These are phyloP conservation scores for Coniochaeta sp. DNA, from an alignment of 2,329 filamentous ascomycete genomes.

Conservation along the genomic window DNA sequence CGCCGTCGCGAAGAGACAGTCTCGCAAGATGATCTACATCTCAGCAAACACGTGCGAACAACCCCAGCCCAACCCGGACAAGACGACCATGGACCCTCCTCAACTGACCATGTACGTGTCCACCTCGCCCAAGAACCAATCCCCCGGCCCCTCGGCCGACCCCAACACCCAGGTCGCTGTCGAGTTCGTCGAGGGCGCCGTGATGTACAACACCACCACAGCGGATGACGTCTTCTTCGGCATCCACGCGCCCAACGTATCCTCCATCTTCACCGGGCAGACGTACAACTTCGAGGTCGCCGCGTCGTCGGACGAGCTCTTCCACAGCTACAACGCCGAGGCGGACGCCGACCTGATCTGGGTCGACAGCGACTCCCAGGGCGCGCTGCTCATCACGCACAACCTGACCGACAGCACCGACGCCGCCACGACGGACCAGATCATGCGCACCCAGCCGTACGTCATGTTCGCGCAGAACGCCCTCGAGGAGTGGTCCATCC, in stretches of 20 bases:
- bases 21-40: conserved; percentile 58
- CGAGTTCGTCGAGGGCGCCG: conserved; percentile 62
- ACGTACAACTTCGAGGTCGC: conserved; percentile 77
- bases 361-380: conserved; percentile 76
- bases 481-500: conserved; percentile 47
- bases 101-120: conserved; percentile 78
- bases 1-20: conserved; percentile 10
- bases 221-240: conserved; percentile 68
- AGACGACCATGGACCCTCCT: conserved; percentile 43
- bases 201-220: conserved; percentile 53
- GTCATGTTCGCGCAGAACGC: conserved; percentile 65
- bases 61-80: conserved; percentile 47
- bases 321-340: conserved; percentile 56
- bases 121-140: conserved; percentile 51
- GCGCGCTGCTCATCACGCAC: conserved; percentile 71
- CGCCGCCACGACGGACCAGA: conserved; percentile 43
- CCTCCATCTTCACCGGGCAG: conserved; percentile 48
- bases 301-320: conserved; percentile 71
- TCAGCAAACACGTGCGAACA: conserved; percentile 83
- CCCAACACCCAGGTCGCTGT: conserved; percentile 33
- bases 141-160: conserved; percentile 55
- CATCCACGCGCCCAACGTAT: conserved; percentile 62
- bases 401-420: conserved; percentile 56
- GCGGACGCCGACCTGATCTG: conserved; percentile 57
- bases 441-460: conserved; percentile 56